Evolutionary conservation across 2,329 filamentous ascomycete species (phyloP).

Genomic region (Penicillium sp.): DNA sequence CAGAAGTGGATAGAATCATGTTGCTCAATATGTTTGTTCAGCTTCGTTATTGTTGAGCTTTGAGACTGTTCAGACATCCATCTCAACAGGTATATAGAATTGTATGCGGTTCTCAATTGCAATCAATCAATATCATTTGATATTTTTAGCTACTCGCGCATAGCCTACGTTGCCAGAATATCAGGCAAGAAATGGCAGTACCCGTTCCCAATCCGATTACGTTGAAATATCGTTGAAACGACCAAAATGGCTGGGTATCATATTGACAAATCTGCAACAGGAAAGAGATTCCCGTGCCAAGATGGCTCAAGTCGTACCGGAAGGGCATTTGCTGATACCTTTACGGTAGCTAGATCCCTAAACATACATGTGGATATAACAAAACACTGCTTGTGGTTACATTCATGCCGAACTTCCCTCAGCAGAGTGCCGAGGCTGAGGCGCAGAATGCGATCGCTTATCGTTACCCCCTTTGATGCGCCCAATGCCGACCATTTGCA

Average conservation of each 20-base stretch:
- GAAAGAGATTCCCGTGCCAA: background rate
- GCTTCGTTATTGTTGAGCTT: background rate
- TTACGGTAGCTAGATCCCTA: background rate
- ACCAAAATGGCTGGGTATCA: background rate
- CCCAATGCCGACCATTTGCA: slow-evolving; percentile 43
- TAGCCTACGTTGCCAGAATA: background rate
- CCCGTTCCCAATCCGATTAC: background rate
- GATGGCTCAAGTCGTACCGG: background rate
- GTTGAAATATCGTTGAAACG: background rate
- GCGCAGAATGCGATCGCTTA: background rate
- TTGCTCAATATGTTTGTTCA: background rate
- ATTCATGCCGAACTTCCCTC: background rate
- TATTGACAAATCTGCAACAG: background rate
- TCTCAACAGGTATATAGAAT: background rate
- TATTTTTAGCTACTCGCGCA: background rate
- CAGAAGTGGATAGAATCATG: background rate
- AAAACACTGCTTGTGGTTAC: background rate
- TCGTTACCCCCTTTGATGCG: slow-evolving; percentile 22
- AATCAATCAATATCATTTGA: too few relatives aligned
- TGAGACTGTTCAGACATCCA: background rate
- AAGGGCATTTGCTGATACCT: background rate
- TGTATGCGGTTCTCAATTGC: background rate
- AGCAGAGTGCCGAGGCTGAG: background rate
- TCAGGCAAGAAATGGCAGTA: background rate
- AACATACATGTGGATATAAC: background rate